These are phyloP conservation scores for Apiospora arundinis DNA, from an alignment of 2,329 filamentous ascomycete species.

Conservation along the genomic window DNA sequence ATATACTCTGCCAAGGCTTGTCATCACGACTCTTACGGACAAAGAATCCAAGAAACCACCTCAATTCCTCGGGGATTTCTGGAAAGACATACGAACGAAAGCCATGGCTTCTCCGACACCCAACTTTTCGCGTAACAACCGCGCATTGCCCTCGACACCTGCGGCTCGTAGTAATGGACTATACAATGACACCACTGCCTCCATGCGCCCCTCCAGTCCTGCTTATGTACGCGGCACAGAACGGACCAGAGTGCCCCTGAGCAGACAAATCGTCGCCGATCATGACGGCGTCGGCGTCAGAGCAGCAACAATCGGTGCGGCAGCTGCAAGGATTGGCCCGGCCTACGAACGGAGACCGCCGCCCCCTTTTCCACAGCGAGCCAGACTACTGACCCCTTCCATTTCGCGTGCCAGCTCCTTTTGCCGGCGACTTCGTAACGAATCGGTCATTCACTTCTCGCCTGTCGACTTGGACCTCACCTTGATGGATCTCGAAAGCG, in stretches of 20 bases:
- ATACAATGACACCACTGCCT: background rate
- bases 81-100: background rate
- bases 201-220: background rate
- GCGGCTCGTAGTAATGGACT: background rate
- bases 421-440: background rate
- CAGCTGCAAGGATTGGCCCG: background rate
- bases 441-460: background rate
- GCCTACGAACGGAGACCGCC: background rate
- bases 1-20: too few species aligned
- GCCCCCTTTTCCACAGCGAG: background rate
- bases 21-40: background rate
- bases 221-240: background rate
- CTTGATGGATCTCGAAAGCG: background rate
- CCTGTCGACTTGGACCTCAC: constrained; percentile 7
- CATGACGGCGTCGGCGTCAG: background rate
- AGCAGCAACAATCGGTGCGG: background rate
- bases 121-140: background rate
- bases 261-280: background rate
- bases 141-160: too few species aligned
- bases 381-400: background rate
- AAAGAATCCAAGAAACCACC: too few species aligned
- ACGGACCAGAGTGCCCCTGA: background rate
- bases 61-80: too few species aligned
- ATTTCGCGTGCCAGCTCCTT: background rate
- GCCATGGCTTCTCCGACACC: background rate